Evolutionary conservation across 345 rosid genomes (phyloP).

Genomic region (Ailanthus altissimus): DNA sequence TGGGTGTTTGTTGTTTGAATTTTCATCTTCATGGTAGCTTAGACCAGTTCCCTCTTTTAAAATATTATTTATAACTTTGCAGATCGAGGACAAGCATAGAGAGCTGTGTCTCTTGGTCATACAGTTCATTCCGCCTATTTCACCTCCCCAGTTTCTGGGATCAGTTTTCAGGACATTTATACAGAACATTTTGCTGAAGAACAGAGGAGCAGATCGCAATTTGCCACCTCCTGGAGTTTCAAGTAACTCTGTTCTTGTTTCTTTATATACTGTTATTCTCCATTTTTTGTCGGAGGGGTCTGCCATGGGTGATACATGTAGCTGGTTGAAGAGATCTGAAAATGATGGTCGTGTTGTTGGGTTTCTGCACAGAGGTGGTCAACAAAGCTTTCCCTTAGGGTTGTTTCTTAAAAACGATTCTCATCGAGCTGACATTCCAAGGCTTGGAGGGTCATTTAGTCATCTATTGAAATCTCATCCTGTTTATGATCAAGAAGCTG

Average conservation of each 20-base stretch:
- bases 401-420: constrained; percentile 80
- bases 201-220: constrained; percentile 83
- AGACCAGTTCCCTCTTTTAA: not conserved
- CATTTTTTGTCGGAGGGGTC: constrained; percentile 96
- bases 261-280: constrained; percentile 78
- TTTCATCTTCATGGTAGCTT: not conserved
- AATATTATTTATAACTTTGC: constrained; percentile 15
- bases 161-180: constrained; percentile 85
- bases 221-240: constrained; percentile 80
- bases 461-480: constrained; percentile 80
- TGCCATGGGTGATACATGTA: constrained; percentile 45
- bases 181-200: constrained; percentile 81
- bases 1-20: not conserved
- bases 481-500: constrained; percentile 61
- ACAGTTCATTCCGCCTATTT: constrained; percentile 78
- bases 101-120: constrained; percentile 90
- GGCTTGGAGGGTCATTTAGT: constrained; percentile 91
- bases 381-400: constrained; percentile 76
- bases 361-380: constrained; percentile 94
- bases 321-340: constrained; percentile 59
- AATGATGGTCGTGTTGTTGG: constrained; percentile 51
- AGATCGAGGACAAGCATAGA: constrained; percentile 98
- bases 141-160: constrained; percentile 81
- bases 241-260: constrained; percentile 84
- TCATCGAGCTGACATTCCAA: constrained; percentile 75